Base-by-base conservation (phyloP, 2,329 filamentous ascomycete genomes). In the Trichophyton equinum region DNA sequence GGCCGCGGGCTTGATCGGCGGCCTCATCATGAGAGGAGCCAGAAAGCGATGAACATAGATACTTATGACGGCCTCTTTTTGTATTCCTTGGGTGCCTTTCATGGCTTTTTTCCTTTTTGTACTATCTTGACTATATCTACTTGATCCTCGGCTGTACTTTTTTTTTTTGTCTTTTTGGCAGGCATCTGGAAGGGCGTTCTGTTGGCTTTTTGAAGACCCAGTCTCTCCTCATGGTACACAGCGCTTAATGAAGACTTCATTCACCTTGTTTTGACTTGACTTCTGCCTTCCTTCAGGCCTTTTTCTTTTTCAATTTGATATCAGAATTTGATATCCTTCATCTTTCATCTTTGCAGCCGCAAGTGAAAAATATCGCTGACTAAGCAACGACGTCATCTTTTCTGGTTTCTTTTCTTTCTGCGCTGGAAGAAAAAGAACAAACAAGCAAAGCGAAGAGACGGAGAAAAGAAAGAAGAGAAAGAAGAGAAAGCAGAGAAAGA, bases 1-100 rank as follows among this genome's bases (percentile, higher is more conserved):
- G 64, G 92, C 89, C 1, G 94, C 91, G 1, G 94, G 92, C n/a
- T 85, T 96, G 15, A 85, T 97, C 15, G 94, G 92, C 38, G 91
- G 90, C 13, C 83, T 97, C 69, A 73, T 99, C 65, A 82, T 97
- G 72, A 87, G 84, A 75, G 89, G 90, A 64, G 75, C 87, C 63
- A 82, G 85, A 65, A 84, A 84, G 75, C 85, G 76, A 65, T 80
- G 71, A 68, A 22, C 36, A 7, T 7, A 8, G 18, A 20, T 27
- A 15, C 30, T 38, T 1, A 9, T 18, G 9, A 27, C n/a, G 36
- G 36, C 20, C 15, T 11, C 22, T 40, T 44, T 57, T n/a, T 44
- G 11, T 8, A 15, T n/a, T 44, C n/a, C 40, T n/a, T 44, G 18
- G 40, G 40, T 20, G 15, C 30, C 38, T 57, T 33, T 38, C 15